Percentiles rank a stretch among this genome's conserved stretches.
Conservation (phyloP, 768 basidiomycete genomes). For the Tremella yokohamensis region DNA sequence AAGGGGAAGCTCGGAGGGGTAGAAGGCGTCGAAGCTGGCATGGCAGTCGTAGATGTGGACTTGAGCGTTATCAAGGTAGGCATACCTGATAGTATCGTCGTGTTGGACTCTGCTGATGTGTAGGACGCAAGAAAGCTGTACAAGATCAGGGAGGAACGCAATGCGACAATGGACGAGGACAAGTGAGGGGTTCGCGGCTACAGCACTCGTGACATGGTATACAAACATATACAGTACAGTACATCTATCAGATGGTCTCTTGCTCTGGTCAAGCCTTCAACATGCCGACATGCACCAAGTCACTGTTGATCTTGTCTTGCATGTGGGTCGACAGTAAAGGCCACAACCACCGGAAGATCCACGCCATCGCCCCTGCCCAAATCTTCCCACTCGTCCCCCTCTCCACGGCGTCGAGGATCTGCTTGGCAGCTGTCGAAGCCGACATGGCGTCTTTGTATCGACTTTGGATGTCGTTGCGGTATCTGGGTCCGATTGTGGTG, state of each 20-base stretch:
- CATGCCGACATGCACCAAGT: constrained; percentile 3
- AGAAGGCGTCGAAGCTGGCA: constrained; percentile 4
- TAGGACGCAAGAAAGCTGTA: constrained; percentile 18
- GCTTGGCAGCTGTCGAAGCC: constrained; percentile 1
- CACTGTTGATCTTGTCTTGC: constrained; percentile 8
- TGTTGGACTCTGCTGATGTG: neutral
- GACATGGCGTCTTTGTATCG: neutral
- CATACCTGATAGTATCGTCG: neutral
- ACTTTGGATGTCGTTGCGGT: neutral
- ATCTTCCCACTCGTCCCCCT: constrained; percentile 8
- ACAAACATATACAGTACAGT: too few species aligned
- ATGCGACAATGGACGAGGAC: too few species aligned
- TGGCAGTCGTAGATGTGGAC: constrained; percentile 37
- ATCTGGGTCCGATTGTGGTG: neutral
- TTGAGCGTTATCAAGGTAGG: constrained; percentile 34
- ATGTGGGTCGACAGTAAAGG: constrained; percentile 1
- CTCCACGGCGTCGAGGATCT: constrained; percentile 15
- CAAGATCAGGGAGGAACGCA: constrained; percentile 27
- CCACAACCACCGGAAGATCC: constrained; percentile 12
- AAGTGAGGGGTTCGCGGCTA: too few species aligned
- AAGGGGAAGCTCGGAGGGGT: constrained; percentile 26
- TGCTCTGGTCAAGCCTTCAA: neutral
- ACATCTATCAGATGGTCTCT: too few species aligned
- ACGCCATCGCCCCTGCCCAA: constrained; percentile 9
- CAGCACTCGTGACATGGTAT: too few species aligned